Conservation (phyloP, 768 basidiomycete genomes). For the Roridomyces roridus region DNA sequence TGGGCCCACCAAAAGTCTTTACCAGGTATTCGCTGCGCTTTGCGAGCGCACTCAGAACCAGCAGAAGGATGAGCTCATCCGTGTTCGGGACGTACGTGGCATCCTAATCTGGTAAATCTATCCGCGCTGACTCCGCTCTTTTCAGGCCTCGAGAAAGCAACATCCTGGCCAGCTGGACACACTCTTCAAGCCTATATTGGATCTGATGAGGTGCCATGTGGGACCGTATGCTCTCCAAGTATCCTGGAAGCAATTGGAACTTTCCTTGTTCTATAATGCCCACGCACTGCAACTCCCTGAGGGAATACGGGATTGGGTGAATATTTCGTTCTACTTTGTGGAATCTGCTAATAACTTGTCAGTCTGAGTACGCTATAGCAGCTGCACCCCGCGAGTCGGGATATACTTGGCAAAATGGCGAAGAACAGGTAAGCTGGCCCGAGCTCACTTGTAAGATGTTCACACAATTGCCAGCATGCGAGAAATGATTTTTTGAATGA, state of each 20-base stretch:
- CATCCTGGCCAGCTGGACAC: constrained; percentile 33
- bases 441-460: neutral
- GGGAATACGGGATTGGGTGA: constrained; percentile 34
- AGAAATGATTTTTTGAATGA: constrained; percentile 38
- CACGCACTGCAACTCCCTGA: constrained; percentile 31
- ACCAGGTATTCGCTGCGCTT: constrained; percentile 31
- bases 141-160: constrained; percentile 32
- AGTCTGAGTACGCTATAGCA: constrained; percentile 28
- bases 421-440: constrained; percentile 25
- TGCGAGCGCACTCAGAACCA: constrained; percentile 31
- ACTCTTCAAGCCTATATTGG: constrained; percentile 32
- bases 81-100: constrained; percentile 26
- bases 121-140: neutral
- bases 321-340: constrained; percentile 6
- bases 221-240: constrained; percentile 39
- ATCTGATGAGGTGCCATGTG: constrained; percentile 28
- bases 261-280: constrained; percentile 34
- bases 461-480: constrained; percentile 21
- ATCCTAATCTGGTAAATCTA: neutral
- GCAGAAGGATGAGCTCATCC: constrained; percentile 14
- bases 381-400: constrained; percentile 18
- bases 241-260: constrained; percentile 37
- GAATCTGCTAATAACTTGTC: neutral
- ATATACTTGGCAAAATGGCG: constrained; percentile 26
- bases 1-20: constrained; percentile 29